Base-by-base conservation (phyloP, 371 early-diverging fungal genomes). In the Lichtheimia hyalospora region DNA sequence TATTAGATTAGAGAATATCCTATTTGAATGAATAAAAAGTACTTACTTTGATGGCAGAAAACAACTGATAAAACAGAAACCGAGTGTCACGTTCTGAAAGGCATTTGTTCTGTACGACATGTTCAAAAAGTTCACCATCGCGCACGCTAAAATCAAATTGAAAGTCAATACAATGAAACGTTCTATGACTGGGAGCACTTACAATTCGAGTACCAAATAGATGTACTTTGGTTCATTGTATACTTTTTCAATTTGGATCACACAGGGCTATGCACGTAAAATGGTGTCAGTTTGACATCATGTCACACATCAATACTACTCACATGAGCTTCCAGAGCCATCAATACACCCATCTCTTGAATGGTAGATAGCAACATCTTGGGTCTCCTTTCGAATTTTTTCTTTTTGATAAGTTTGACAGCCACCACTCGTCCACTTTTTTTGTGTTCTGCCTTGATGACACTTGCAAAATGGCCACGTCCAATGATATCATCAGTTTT, bases 91-190 rank as follows among this genome's bases (percentile, higher is more conserved):
- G 58, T 71, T 96, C 97, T 12, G 86, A 73, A 56, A 95, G 85
- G 21, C 74, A 73, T 43, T 87, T 86, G 24, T 86, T 84, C 23
- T 79, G 74, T 6, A 91, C 88, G 48, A 97, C 92, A 34, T 89
- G 87, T 43, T 96, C 94, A 69, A 97, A 98, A n/a, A 98, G 71
- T 68, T 98, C 98, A 23, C 97, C 97, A 54, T 89, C 95, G 28
- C 62, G 64, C 0, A 84, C 84, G 49, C 88, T 84, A 64, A 5
- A 52, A 54, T 24, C 13, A 7, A 2, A 15, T 8, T 10, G 0
- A 34, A 10, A 8, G 10, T 34, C 10, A 34, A 34, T 34, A 27
- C 3, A 8, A 34, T 34, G 34, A 10, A 34, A 34, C 8, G 34
- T 8, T 34, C 10, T 1, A 34, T 34, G 34, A 10, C 10, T 10